Base-by-base conservation (phyloP, 441 rosid genomes). In the Pelargonium myrrhifolium region DNA sequence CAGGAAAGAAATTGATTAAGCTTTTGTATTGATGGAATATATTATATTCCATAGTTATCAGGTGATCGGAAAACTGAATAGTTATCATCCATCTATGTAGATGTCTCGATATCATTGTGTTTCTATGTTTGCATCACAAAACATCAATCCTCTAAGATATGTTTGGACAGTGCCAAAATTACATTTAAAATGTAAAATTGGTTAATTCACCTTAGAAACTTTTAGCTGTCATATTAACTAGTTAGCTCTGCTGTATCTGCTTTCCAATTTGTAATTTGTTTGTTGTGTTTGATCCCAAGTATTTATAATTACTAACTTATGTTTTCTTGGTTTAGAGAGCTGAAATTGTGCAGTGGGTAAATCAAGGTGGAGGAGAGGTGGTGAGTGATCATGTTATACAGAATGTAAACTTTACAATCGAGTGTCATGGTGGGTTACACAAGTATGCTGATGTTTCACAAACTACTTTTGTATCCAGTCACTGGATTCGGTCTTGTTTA, bases 401-500 rank as follows among this genome's bases (percentile, higher is more conserved):
- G 66, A 76, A 75, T 62, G 85, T 82, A 37, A 71, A 86, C 74
- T 95, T 85, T 77, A 85, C 83, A 21, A 72, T 95, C 31, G 96
- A 95, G 67, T 82, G 93, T 77, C 98, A 95, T 82, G 97, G 98
- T 43, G 59, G 68, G 77, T 73, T 76, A 74, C 75, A 80, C 35
- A 64, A 67, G 60, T 66, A 77, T 74, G 68, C 67, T 51, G 70
- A 66, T 71, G 74, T 51, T 74, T 28, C 72, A 37, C 65, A 72
- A 58, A 83, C 79, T 77, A 85, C 78, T 65, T 81, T 64, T 83
- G 90, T 95, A 64, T 95, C 99, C 63, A 90, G 91, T 79, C 99
- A 95, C 56, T 95, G 99, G 99, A 79, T 92, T 76, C 84, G 87
- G 65, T 90, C 93, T 81, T 95, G 97, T 83, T 81, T 90, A 79